Conservation (phyloP, 129 eudicot genomes). For the Kitagawia praeruptora region DNA sequence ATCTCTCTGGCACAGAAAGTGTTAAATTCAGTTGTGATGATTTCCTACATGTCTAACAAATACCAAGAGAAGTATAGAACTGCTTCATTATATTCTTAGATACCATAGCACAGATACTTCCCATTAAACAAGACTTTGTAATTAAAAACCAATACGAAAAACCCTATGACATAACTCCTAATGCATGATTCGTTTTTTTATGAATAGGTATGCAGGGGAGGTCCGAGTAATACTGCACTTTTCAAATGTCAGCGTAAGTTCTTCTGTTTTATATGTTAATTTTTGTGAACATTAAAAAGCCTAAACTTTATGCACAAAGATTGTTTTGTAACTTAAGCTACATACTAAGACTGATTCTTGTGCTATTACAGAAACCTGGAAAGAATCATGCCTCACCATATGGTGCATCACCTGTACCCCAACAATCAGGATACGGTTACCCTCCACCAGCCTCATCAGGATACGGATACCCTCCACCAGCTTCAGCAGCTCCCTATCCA, state of each 20-base stretch:
- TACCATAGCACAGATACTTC: not conserved
- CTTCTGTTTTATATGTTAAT: not conserved
- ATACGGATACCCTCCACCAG: conserved; percentile 32
- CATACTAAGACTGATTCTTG: not conserved
- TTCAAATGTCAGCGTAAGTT: conserved; percentile 53
- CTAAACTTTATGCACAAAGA: not conserved
- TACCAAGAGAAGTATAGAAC: not conserved
- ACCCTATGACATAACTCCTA: not conserved
- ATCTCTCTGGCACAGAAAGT: not conserved
- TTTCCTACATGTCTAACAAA: not conserved
- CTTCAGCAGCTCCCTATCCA: conserved; percentile 24
- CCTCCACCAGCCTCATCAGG: conserved; percentile 30
- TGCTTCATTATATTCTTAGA: not conserved
- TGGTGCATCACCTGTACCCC: conserved; percentile 24
- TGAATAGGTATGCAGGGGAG: conserved; percentile 76
- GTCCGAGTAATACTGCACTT: conserved; percentile 78
- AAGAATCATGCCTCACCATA: conserved; percentile 40
- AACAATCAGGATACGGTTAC: conserved; percentile 27
- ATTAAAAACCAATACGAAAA: not conserved
- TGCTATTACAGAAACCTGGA: conserved; percentile 51
- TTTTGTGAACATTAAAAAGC: not conserved
- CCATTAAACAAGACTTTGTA: not conserved
- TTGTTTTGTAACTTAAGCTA: not conserved
- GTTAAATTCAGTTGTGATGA: not conserved
- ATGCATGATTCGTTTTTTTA: conserved; percentile 1